Evolutionary conservation across 2,329 filamentous ascomycete species (phyloP), one percentile per base, ranked within the genome.

Genomic region (Diaporthe citri): DNA sequence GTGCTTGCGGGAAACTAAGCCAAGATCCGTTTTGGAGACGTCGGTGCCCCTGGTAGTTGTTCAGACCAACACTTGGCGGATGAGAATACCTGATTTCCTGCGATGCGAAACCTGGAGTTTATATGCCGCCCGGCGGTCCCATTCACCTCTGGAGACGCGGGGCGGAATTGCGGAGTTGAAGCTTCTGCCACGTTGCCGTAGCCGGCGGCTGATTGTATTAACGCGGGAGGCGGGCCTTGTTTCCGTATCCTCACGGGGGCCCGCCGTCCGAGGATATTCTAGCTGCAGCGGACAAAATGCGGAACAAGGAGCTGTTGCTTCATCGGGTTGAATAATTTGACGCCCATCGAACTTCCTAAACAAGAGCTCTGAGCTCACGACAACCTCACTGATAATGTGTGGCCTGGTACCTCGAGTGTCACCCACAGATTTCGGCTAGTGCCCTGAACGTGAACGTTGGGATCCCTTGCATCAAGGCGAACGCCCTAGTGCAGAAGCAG

Each of bases 211-310:
- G 41, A 62, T 64, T 72, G 57, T 41, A 34, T 64, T 31, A 25
- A 73, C 48, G 34, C 64, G 64, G 64, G 59, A 71, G 71, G 71
- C 74, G 75, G 75, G 64, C 75, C 69, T 34, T 15, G 39, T 36
- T 60, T 39, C 75, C 74, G 75, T 71, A 51, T 51, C 55, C 39
- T 74, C 66, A 74, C 71, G 51, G 70, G 60, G 70, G 28, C 41
- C 64, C 48, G 74, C 43, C 34, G 36, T 72, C 57, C 48, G 64
- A 55, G 64, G 15, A 69, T 31, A 22, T 55, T 17, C 46, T 55
- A 55, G 34, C 48, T 69, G 64, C 64, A 55, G 48, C 48, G 31
- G 56, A 67, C 41, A 43, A 43, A 1, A 64, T 20, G 46, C 46
- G 67, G 31, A 46, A 71, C 28, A 59, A 62, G 17, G 20, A 57